Conservation (phyloP, 768 basidiomycete species). For the Mycena belliarum region DNA sequence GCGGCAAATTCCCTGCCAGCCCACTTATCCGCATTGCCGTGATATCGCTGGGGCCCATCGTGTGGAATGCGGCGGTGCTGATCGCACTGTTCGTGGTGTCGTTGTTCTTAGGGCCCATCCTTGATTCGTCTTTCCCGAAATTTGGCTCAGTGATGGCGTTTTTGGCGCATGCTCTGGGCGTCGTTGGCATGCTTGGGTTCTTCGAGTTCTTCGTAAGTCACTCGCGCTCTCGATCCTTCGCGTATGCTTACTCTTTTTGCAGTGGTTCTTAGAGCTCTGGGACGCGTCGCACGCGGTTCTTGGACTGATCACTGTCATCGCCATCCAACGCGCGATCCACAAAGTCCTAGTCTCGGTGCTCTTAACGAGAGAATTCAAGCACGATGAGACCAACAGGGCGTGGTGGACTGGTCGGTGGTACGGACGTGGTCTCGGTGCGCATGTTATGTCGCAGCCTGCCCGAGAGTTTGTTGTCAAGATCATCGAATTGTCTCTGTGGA, state of each 20-base stretch:
- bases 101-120: conserved; percentile 89
- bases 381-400: conserved; percentile 96
- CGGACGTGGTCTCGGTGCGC: conserved; percentile 85
- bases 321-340: conserved; percentile 89
- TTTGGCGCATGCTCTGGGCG: conserved; percentile 80
- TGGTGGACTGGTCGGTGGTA: conserved; percentile 99
- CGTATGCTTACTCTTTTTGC: conserved; percentile 21
- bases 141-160: conserved; percentile 94
- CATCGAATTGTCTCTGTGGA: conserved; percentile 94
- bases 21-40: conserved; percentile 92
- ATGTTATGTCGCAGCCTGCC: conserved; percentile 96
- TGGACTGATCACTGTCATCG: conserved; percentile 88
- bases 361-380: conserved; percentile 97
- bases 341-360: conserved; percentile 94
- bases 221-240: not conserved
- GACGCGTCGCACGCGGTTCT: conserved; percentile 89
- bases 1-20: conserved; percentile 69
- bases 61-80: conserved; percentile 90
- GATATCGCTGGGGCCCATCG: conserved; percentile 91
- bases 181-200: conserved; percentile 87
- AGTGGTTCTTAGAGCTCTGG: conserved; percentile 97
- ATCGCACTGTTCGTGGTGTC: conserved; percentile 88
- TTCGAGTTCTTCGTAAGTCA: conserved; percentile 90
- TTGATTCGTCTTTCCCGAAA: conserved; percentile 78
- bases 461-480: conserved; percentile 98